A percentile compares a stretch with the other conserved stretches of the same genome.
These are phyloP conservation scores for Histomonas meleagridis DNA, from an alignment of 208 protist genomes.

Conservation along the genomic window DNA sequence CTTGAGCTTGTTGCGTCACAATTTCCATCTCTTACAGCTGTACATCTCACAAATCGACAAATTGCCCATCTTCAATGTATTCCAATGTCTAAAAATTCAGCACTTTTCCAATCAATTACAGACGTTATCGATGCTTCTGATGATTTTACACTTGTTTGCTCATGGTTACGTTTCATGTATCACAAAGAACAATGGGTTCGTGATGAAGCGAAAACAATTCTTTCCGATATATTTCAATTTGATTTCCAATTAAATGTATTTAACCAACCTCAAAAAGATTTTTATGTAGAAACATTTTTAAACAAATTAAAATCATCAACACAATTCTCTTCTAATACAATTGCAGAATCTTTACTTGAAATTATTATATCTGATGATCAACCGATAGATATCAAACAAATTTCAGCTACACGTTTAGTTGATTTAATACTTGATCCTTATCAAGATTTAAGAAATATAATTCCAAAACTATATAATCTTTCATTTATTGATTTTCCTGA, in stretches of 20 bases:
- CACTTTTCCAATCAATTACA: background rate
- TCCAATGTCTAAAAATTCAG: background rate
- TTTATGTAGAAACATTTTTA: background rate
- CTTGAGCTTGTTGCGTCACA: background rate
- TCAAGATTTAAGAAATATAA: background rate
- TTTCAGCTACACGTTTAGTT: background rate
- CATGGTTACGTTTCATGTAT: background rate
- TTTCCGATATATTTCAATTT: background rate
- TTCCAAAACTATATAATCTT: background rate
- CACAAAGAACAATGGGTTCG: background rate
- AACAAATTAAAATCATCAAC: background rate
- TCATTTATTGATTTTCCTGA: background rate
- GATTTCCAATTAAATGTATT: no score
- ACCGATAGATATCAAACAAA: background rate
- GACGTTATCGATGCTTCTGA: background rate
- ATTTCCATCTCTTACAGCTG: background rate
- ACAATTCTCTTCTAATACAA: background rate
- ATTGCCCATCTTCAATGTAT: background rate
- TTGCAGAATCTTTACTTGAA: background rate
- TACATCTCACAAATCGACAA: background rate
- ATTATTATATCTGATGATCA: conserved; percentile 14
- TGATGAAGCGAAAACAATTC: background rate
- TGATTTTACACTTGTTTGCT: background rate
- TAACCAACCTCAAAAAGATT: background rate
- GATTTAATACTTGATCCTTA: background rate